phyloP scores from a whole-genome alignment of 805 yeast genomes.

The Candida qinlingensis region DNA sequence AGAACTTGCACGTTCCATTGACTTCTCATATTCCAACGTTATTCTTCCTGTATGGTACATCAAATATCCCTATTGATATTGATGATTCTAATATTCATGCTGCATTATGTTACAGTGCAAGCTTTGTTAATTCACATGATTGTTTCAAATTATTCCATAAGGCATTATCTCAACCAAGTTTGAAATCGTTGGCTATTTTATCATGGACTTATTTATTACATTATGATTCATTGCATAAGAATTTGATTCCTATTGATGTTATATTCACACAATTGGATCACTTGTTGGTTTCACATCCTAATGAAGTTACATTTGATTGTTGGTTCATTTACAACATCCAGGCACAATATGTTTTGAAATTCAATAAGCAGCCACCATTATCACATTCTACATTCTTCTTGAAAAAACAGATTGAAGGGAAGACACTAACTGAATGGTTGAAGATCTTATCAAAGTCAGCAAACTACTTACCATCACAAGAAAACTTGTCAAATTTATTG shows the following conservation, averaged over 20 bases:
- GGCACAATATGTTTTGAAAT: conserved; percentile 36
- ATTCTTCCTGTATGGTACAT: conserved; percentile 11
- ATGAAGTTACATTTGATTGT: conserved; percentile 19
- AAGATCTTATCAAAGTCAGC: conserved; percentile 9
- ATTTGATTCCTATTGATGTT: conserved; percentile 11
- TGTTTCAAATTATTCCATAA: conserved; percentile 8
- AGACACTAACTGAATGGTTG: conserved; percentile 7
- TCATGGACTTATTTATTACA: conserved; percentile 9
- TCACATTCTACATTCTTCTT: conserved; percentile 25
- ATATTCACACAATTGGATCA: conserved; percentile 9
- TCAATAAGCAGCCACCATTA: conserved; percentile 37
- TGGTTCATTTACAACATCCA: conserved; percentile 47
- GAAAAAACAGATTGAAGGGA: conserved; percentile 3
- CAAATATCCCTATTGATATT: conserved; percentile 7
- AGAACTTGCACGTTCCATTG: background rate
- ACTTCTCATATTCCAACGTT: conserved; percentile 8
- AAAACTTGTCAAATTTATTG: background rate
- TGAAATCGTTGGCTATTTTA: conserved; percentile 8
- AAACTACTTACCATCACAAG: conserved; percentile 2
- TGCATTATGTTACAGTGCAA: conserved; percentile 7
- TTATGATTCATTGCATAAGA: conserved; percentile 3
- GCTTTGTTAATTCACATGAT: conserved; percentile 6
- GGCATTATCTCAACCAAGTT: conserved; percentile 1
- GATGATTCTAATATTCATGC: conserved; percentile 5
- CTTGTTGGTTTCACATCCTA: background rate